Conservation (phyloP, 768 basidiomycete species). For the Mycena polygramma region DNA sequence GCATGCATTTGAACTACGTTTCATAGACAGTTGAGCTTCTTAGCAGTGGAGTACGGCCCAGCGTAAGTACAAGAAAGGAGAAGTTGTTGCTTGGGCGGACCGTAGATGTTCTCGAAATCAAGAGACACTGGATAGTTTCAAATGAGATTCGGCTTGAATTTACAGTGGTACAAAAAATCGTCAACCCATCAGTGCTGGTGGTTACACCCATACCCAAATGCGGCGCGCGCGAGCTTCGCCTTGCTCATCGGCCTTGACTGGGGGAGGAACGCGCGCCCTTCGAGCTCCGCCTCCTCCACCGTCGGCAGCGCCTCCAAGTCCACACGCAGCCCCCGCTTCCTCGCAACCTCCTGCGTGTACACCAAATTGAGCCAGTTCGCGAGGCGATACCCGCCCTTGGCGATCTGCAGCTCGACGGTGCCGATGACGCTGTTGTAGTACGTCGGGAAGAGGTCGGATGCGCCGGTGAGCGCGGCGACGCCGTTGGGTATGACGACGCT, state of each 20-base stretch:
- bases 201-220: no score
- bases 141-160: no score
- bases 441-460: slow-evolving; percentile 34
- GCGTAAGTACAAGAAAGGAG: no score
- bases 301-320: not conserved
- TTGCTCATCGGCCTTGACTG: slow-evolving; percentile 5
- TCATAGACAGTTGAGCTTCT: no score
- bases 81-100: no score
- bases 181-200: no score
- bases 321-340: not conserved
- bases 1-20: no score
- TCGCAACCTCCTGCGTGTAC: not conserved
- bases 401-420: slow-evolving; percentile 47
- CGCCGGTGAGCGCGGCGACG: slow-evolving; percentile 35
- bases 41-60: no score
- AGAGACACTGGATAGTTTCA: no score
- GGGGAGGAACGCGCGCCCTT: slow-evolving; percentile 24
- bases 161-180: no score
- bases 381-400: slow-evolving; percentile 48
- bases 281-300: slow-evolving; percentile 12
- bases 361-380: slow-evolving; percentile 51
- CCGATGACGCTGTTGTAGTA: slow-evolving; percentile 37
- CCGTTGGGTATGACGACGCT: slow-evolving; percentile 46
- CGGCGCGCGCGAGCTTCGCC: slow-evolving; percentile 13
- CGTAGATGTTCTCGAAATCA: no score